Base-by-base conservation (phyloP, 805 yeast species). In the Pichia nakasei region DNA sequence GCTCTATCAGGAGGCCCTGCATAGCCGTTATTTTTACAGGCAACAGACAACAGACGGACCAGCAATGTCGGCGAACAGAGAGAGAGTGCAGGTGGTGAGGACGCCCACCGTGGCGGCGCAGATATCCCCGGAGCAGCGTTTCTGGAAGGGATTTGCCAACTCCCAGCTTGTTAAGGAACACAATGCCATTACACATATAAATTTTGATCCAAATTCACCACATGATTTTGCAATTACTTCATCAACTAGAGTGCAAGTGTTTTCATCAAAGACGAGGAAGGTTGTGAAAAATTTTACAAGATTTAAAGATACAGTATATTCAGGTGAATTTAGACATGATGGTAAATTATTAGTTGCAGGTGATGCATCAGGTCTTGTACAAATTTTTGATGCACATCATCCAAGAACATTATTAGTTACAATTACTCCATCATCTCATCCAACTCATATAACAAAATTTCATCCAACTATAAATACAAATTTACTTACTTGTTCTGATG, bases 141-240 rank as follows among this genome's bases (percentile, higher is more conserved):
- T 85, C 66, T 93, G 97, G 97, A 72, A 94, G 54, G 85, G 87
- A 7, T 89, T 82, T 61, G 65, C 70, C 41, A 82, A 79, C 51
- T 91, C 97, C 3, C 91, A 91, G 59, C 70, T 93, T 33, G 87
- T 89, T 22, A 91, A 93, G 61, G 97, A 93, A 61, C 91, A 85
- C 65, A 88, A 85, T 63, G 86, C 97, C 35, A 86, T 93, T 36
- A 80, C 85, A 31, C 94, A 87, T 59, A 80, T 93, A 44, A 74
- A 81, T 50, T 93, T 93, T 72, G 88, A 85, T 59, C 96, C 96
- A 2, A 73, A 72, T 33, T 67, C 80, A 15, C 95, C 96, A 5
- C 81, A 85, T 59, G 96, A 93, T 65, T 85, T 91, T 66, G 97
- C 97, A 21, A 85, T 93, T 31, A 85, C 97, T 1, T 80, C 94